Conservation (phyloP, 345 rosid species). For the Brassica nigra region DNA sequence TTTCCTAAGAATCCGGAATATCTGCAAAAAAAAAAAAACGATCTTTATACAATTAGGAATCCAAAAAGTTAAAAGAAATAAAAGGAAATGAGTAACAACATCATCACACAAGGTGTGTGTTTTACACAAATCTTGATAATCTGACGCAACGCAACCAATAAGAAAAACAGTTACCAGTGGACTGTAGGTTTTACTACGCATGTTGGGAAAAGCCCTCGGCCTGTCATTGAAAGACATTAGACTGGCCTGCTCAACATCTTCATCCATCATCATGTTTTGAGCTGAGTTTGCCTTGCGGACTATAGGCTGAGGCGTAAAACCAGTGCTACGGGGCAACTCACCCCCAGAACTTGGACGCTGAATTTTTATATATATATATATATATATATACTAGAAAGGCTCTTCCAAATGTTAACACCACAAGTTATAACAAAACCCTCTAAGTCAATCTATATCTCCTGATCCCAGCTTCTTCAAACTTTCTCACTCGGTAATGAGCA, state of each 20-base stretch:
- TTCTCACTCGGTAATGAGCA: slow-evolving; percentile 19
- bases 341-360: slow-evolving; percentile 50
- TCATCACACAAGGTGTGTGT: not conserved
- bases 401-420: slow-evolving; percentile 17
- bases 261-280: slow-evolving; percentile 77
- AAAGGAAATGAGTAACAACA: not conserved
- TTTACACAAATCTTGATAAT: slow-evolving; percentile 1
- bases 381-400: not conserved
- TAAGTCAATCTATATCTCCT: slow-evolving; percentile 11
- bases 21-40: slow-evolving; percentile 47
- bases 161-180: slow-evolving; percentile 52
- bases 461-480: slow-evolving; percentile 31
- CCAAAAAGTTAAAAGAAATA: slow-evolving; percentile 6
- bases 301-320: slow-evolving; percentile 39
- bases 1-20: slow-evolving; percentile 76
- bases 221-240: slow-evolving; percentile 74
- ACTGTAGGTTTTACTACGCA: slow-evolving; percentile 79
- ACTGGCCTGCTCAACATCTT: slow-evolving; percentile 78
- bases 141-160: slow-evolving; percentile 7
- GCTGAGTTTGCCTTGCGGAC: slow-evolving; percentile 57
- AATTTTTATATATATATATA: slow-evolving; percentile 18
- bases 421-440: not conserved
- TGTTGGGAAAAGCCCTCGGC: slow-evolving; percentile 84
- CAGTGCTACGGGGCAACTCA: slow-evolving; percentile 44
- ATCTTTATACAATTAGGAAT: not conserved